These are phyloP conservation scores for Chaetomium strumarium DNA, from an alignment of 2,329 filamentous ascomycete species.

Conservation along the genomic window DNA sequence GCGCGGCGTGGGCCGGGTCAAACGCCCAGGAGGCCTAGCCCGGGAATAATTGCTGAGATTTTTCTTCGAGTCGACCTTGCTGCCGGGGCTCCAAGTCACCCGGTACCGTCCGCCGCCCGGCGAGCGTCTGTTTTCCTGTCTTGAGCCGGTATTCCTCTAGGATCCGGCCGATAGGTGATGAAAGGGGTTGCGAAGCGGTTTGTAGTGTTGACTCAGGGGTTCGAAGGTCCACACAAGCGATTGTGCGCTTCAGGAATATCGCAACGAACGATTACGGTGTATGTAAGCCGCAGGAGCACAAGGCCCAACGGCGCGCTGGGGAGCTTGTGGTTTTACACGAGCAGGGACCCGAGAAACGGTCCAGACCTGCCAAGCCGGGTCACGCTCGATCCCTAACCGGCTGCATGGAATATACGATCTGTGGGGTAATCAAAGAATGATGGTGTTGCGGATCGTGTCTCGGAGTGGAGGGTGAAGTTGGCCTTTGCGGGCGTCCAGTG, in stretches of 20 bases:
- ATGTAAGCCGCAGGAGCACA: conserved; percentile 8
- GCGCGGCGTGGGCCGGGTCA: neutral
- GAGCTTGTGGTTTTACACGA: conserved; percentile 20
- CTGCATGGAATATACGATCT: conserved; percentile 17
- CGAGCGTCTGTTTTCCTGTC: conserved; percentile 2
- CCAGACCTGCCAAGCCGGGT: conserved; percentile 23
- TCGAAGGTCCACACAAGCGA: neutral
- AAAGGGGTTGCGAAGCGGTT: neutral
- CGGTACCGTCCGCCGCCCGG: conserved; percentile 3
- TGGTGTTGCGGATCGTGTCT: conserved; percentile 37
- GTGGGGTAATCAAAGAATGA: conserved; percentile 20
- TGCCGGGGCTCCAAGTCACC: conserved; percentile 14
- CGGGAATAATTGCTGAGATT: neutral
- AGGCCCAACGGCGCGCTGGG: conserved; percentile 8
- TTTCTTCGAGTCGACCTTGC: neutral
- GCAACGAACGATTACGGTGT: neutral
- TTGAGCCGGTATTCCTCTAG: neutral
- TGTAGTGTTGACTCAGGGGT: neutral
- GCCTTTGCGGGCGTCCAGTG: conserved; percentile 11
- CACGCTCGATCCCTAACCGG: conserved; percentile 6
- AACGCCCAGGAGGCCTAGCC: neutral
- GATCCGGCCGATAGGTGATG: too few relatives aligned
- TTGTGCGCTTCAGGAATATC: neutral
- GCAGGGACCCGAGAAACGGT: conserved; percentile 11
- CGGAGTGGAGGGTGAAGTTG: conserved; percentile 28